Evolutionary conservation across 1,284 basidiomycete genomes (phyloP).

Genomic region (Pascua sp.): DNA sequence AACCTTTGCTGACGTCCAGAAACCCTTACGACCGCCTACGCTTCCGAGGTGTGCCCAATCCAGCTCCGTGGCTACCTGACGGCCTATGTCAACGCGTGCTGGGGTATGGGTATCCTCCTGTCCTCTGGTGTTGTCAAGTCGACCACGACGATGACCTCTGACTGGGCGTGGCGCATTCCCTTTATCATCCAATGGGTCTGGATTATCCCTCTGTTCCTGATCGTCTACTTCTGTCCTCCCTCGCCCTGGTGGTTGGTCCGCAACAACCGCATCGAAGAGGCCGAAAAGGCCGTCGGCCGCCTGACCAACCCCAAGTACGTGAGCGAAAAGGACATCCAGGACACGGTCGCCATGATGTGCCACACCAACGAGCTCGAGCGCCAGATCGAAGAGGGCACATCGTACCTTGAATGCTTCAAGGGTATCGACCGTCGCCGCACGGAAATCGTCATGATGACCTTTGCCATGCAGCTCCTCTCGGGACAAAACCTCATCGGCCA

Average conservation of each 20-base stretch:
- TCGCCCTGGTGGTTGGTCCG: conserved; percentile 42
- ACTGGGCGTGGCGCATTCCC: conserved; percentile 40
- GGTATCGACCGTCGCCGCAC: conserved; percentile 25
- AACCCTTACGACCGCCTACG: conserved; percentile 32
- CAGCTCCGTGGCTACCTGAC: conserved; percentile 43
- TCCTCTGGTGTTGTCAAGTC: conserved; percentile 50
- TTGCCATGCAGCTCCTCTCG: conserved; percentile 15
- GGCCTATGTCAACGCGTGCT: conserved; percentile 49
- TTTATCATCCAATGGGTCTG: conserved; percentile 42
- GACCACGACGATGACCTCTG: conserved; percentile 26
- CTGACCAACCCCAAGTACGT: conserved; percentile 22
- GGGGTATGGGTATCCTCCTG: conserved; percentile 42
- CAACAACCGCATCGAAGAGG: conserved; percentile 33
- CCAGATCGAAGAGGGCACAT: conserved; percentile 15
- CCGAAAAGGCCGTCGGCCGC: conserved; percentile 23
- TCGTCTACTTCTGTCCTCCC: conserved; percentile 32
- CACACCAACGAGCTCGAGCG: conserved; percentile 36
- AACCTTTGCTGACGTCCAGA: background rate
- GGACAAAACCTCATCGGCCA: conserved; percentile 21
- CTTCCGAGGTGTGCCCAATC: conserved; percentile 51
- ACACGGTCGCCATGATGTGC: conserved; percentile 33
- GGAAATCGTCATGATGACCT: conserved; percentile 21
- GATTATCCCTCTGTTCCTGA: conserved; percentile 35
- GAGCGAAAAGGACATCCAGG: conserved; percentile 19
- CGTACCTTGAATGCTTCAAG: conserved; percentile 26